phyloP scores from a whole-genome alignment of 2,329 filamentous ascomycete genomes.

The Claviceps sp. region DNA sequence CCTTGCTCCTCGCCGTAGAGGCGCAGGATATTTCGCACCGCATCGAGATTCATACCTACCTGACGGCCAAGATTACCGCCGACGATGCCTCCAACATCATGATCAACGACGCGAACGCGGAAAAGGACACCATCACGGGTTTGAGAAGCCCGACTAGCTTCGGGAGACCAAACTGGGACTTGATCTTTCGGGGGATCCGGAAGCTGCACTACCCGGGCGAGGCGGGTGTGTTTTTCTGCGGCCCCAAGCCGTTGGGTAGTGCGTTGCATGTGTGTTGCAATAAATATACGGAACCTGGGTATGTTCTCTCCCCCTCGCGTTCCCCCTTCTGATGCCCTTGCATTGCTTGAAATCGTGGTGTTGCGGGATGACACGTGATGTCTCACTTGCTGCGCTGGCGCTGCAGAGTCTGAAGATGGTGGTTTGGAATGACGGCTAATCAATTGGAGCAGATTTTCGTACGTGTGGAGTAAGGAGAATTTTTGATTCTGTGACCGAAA shows the following conservation, averaged over 20 bases:
- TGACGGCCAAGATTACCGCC: slow-evolving; percentile 75
- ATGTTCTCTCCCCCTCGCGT: slow-evolving; percentile 22
- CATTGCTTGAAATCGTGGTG: too few relatives aligned
- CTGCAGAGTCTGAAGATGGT: too few relatives aligned
- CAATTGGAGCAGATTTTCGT: slow-evolving; percentile 37
- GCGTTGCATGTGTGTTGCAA: slow-evolving; percentile 73
- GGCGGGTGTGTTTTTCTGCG: slow-evolving; percentile 74
- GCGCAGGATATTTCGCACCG: slow-evolving; percentile 71
- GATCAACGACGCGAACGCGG: slow-evolving; percentile 78
- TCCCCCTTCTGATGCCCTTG: not conserved
- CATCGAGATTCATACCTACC: slow-evolving; percentile 82
- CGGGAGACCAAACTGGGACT: slow-evolving; percentile 78
- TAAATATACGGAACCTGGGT: slow-evolving; percentile 74
- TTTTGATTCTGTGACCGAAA: slow-evolving; percentile 26
- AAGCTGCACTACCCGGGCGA: slow-evolving; percentile 64
- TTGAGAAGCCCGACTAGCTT: slow-evolving; percentile 74
- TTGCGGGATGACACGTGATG: too few relatives aligned
- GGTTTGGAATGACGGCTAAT: too few relatives aligned
- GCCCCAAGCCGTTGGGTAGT: slow-evolving; percentile 66
- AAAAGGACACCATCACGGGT: slow-evolving; percentile 74
- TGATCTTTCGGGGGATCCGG: slow-evolving; percentile 72
- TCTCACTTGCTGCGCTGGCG: too few relatives aligned
- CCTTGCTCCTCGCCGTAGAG: slow-evolving; percentile 70
- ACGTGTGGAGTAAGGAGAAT: slow-evolving; percentile 58
- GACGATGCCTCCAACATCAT: slow-evolving; percentile 85